Base-by-base conservation (phyloP, 1,139 yeast genomes). In the Suhomyces taliae region DNA sequence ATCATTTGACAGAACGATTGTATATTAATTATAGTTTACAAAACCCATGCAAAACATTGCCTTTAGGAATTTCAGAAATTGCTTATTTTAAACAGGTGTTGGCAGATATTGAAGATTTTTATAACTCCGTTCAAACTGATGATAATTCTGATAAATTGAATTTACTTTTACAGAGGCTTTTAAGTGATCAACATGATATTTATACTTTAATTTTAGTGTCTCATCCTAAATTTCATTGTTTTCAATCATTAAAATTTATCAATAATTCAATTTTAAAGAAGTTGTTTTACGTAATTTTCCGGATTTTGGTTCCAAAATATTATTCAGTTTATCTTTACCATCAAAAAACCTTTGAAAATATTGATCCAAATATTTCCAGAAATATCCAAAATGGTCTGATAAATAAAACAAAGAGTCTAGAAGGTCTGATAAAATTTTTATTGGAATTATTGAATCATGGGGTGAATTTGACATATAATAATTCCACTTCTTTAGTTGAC, bases 391-490 rank as follows among this genome's bases (percentile, higher is more conserved):
- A 5, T 29, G 7, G 32, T 11, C 32, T 29, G 32, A 11, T 29
- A 29, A 3, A 29, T 29, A 29, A 29, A 29, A 19, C 24, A 19
- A 19, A 19, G 6, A 19, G 24, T 19, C 24, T 19, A 6, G 24
- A 19, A 1, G 24, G 24, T 19, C 24, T 19, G 24, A 19, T 19
- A 6, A 36, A 56, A 36, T 57, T 62, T 35, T 40, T 69, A 9
- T 53, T 69, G 15, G 65, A 64, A 43, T 34, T 59, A 6, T 48
- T 67, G 38, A 73, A 71, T 45, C 71, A 69, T 26, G 64, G 65
- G 2, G 41, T 40, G 7, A 19, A 46, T 27, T 26, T 50, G 8
- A 43, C 50, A 46, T 42, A 53, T 44, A 38, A 52, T 33, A 38
- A 50, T 19, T 44, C 58, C 46, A 44, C 43, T 31, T 27, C 43